Evolutionary conservation across 1,139 yeast species (phyloP).

Genomic region (Protomyces gravidus): DNA sequence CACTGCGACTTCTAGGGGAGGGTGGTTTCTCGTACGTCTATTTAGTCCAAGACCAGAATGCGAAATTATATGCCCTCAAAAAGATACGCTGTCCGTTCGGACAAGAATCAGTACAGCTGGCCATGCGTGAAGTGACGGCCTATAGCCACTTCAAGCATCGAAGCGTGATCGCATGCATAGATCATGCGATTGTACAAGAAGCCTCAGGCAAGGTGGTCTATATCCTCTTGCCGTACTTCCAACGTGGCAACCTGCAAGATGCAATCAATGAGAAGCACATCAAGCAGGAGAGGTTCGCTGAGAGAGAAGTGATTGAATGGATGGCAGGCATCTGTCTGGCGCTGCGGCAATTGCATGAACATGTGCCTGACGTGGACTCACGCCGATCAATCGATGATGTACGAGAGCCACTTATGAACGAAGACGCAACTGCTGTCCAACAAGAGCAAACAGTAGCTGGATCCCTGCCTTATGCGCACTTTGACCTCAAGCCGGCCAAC

Average conservation of each 20-base stretch:
- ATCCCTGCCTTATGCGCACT: constrained; percentile 70
- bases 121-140: constrained; percentile 70
- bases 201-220: constrained; percentile 72
- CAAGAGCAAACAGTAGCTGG: constrained; percentile 39
- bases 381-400: constrained; percentile 27
- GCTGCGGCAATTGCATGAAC: constrained; percentile 61
- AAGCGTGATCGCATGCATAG: constrained; percentile 55
- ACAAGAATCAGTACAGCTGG: constrained; percentile 63
- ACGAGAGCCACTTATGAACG: constrained; percentile 38
- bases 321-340: constrained; percentile 73
- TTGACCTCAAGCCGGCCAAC: constrained; percentile 85
- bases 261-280: constrained; percentile 60
- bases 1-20: constrained; percentile 73
- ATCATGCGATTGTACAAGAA: constrained; percentile 66
- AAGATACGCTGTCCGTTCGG: constrained; percentile 87
- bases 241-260: constrained; percentile 70
- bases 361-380: not conserved
- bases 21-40: constrained; percentile 91
- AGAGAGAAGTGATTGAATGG: constrained; percentile 57
- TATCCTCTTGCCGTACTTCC: constrained; percentile 68
- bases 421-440: constrained; percentile 42
- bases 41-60: constrained; percentile 53
- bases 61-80: constrained; percentile 67
- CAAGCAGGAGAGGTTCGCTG: constrained; percentile 52
- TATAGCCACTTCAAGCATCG: constrained; percentile 68